Evolutionary conservation across 1,139 yeast genomes (phyloP).

Genomic region (Saccharomyces hybrid): DNA sequence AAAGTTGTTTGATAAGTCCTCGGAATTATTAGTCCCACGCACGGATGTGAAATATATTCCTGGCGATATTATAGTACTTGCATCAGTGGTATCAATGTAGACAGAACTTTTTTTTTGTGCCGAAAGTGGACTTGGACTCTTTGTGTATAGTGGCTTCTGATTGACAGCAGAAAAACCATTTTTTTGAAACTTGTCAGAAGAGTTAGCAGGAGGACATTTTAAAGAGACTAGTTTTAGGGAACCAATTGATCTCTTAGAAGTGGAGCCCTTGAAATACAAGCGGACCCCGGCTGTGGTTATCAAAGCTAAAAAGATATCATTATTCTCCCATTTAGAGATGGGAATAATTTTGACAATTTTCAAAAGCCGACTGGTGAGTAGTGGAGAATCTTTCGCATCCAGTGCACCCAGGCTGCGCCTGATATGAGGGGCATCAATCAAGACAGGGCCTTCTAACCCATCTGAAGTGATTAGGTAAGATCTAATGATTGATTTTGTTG

Average conservation of each 20-base stretch:
- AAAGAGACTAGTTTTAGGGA: conserved; percentile 46
- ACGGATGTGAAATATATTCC: conserved; percentile 64
- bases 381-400: conserved; percentile 36
- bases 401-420: conserved; percentile 58
- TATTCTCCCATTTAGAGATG: conserved; percentile 56
- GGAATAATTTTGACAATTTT: conserved; percentile 58
- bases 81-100: conserved; percentile 35
- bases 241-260: conserved; percentile 33
- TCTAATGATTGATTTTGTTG: conserved; percentile 75
- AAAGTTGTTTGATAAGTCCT: neutral
- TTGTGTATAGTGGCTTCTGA: neutral
- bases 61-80: conserved; percentile 61
- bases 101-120: conserved; percentile 38
- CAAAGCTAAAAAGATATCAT: conserved; percentile 69
- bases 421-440: conserved; percentile 33
- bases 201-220: conserved; percentile 57
- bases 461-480: conserved; percentile 52
- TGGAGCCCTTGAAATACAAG: conserved; percentile 53
- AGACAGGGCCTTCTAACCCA: conserved; percentile 34
- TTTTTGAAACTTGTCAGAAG: conserved; percentile 4
- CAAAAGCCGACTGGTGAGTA: conserved; percentile 32
- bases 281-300: conserved; percentile 80
- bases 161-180: neutral
- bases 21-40: conserved; percentile 18
- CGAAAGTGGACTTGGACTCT: neutral